These are phyloP conservation scores for Amanita subjunquillea DNA, from an alignment of 768 basidiomycete genomes.

Conservation along the genomic window DNA sequence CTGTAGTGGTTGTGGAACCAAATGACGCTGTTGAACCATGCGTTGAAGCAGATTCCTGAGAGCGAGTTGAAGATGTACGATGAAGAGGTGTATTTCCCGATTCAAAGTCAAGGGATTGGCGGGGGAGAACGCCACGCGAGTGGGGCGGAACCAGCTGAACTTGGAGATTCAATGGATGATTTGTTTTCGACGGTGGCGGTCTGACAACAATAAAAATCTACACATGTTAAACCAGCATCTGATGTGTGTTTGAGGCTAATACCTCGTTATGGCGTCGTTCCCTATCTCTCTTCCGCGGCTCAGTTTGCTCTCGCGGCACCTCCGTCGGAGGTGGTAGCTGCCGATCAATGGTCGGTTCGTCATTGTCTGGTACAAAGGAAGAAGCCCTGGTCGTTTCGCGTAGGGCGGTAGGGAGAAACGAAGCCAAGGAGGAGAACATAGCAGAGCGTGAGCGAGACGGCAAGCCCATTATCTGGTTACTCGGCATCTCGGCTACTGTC, in stretches of 20 bases:
- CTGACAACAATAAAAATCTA: constrained; percentile 90
- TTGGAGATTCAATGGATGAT: constrained; percentile 84
- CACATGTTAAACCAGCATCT: neutral
- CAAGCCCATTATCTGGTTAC: neutral
- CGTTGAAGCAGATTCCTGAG: constrained; percentile 35
- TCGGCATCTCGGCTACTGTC: neutral
- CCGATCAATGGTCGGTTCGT: neutral
- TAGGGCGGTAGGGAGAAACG: constrained; percentile 2
- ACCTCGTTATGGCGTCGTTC: constrained; percentile 3
- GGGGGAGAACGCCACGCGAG: constrained; percentile 26
- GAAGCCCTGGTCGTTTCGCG: neutral
- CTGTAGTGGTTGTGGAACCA: constrained; percentile 16
- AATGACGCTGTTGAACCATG: constrained; percentile 31
- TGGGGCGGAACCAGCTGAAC: constrained; percentile 81
- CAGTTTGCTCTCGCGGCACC: neutral
- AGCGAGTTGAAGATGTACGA: constrained; percentile 50
- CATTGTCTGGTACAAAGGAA: neutral
- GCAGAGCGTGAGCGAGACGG: neutral
- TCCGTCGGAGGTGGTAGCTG: neutral
- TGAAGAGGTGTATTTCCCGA: constrained; percentile 16
- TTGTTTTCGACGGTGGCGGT: constrained; percentile 77
- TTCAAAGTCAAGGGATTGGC: constrained; percentile 35
- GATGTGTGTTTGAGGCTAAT: neutral
- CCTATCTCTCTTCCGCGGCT: neutral
- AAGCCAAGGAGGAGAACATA: constrained; percentile 5